These are phyloP conservation scores for Kazachstania bromeliacearum DNA, from an alignment of 805 yeast species.

Conservation along the genomic window DNA sequence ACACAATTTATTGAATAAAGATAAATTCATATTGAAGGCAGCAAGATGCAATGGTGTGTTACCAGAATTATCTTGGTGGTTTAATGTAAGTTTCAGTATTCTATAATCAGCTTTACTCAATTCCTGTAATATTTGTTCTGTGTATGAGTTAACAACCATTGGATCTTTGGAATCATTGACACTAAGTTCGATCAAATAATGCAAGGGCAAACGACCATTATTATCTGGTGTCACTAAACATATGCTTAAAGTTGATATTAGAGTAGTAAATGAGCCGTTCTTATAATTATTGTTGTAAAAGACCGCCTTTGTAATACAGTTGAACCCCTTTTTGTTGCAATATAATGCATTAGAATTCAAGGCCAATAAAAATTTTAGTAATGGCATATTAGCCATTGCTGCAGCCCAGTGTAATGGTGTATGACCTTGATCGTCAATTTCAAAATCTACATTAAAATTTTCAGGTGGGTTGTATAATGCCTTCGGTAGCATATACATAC, in stretches of 20 bases:
- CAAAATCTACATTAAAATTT: constrained; percentile 53
- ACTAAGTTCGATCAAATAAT: constrained; percentile 51
- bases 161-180: constrained; percentile 40
- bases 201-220: constrained; percentile 64
- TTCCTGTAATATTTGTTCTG: constrained; percentile 40
- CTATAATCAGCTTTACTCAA: constrained; percentile 33
- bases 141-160: constrained; percentile 45
- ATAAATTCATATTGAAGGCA: constrained; percentile 29
- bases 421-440: constrained; percentile 74
- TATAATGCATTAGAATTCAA: constrained; percentile 54
- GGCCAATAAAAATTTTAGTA: constrained; percentile 45
- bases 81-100: constrained; percentile 47
- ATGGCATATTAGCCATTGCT: constrained; percentile 57
- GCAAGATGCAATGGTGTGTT: constrained; percentile 83
- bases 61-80: constrained; percentile 74
- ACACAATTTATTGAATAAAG: constrained; percentile 24
- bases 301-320: constrained; percentile 58
- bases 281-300: constrained; percentile 68
- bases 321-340: constrained; percentile 51
- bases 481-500: constrained; percentile 23
- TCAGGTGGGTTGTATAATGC: constrained; percentile 48
- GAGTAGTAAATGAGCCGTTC: constrained; percentile 46
- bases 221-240: constrained; percentile 66
- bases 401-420: constrained; percentile 82
- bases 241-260: constrained; percentile 50